Evolutionary conservation across 345 rosid species (phyloP), one percentile per base, ranked within the genome.

Genomic region (Atalantia buxifolia): DNA sequence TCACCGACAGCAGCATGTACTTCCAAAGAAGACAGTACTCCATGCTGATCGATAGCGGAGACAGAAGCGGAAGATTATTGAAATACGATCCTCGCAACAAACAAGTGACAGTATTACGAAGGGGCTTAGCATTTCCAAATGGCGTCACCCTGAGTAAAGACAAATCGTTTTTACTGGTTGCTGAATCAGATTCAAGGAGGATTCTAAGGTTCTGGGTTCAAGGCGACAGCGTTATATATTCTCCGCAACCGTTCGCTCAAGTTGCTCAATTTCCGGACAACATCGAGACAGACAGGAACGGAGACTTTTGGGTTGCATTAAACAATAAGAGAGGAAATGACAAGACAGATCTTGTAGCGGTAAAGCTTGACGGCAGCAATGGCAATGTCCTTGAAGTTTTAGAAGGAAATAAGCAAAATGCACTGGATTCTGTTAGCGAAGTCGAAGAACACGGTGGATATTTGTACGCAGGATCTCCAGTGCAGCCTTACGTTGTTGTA

Each of bases 291-390:
- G 87, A 82, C 27, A 61, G 70, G 4, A 74, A 74, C 7, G 94
- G 95, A 1, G 92, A 91, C 28, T 91, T 89, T 30, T 91, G 93
- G 96, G 85, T 88, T 5, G 94, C 89, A 55, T 60, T 88, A 5
- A 86, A 86, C 64, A 80, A 83, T 24, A 86, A 79, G 65, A 83
- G 88, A 56, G 86, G 86, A 2, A 67, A 16, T 57, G 21, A 19
- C 9, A 22, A 40, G 12, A 45, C 36, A 40, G 86, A 87, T 77
- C 84, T 89, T 1, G 86, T 86, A 0, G 92, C 81, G 4, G 21
- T 84, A 3, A 87, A 84, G 68, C 72, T 71, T 27, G 77, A 76
- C 63, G 71, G 59, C 9, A 13, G 13, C 50, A 35, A 62, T n/a
- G 90, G 90, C 18, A 71, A 73, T 25, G 59, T 81, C 13, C 28